Percentiles rank a stretch among this genome's conserved stretches.
These are phyloP conservation scores for Allium fistulosum DNA, from an alignment of 106 monocot species.

Conservation along the genomic window DNA sequence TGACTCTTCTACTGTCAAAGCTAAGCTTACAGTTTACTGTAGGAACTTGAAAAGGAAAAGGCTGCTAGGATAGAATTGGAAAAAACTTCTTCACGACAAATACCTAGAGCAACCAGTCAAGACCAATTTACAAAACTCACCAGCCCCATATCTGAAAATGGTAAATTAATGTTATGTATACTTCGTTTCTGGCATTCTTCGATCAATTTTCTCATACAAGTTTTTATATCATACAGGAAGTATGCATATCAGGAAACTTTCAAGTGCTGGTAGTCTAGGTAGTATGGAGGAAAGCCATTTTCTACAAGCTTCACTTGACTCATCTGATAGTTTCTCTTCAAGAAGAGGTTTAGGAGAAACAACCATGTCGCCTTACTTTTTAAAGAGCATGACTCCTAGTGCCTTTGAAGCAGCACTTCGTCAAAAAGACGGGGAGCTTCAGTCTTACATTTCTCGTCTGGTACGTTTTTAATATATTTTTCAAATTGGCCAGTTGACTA, in stretches of 20 bases:
- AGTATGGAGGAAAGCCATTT: conserved; percentile 78
- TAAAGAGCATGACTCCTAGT: conserved; percentile 95
- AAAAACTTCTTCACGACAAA: conserved; percentile 48
- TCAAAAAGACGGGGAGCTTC: conserved; percentile 94
- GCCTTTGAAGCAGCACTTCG: conserved; percentile 88
- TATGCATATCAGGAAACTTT: conserved; percentile 30
- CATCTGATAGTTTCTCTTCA: conserved; percentile 47
- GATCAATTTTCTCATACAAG: background rate
- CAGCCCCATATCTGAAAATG: conserved; percentile 33
- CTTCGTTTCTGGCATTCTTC: background rate
- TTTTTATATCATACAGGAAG: conserved; percentile 38
- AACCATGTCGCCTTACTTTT: conserved; percentile 59
- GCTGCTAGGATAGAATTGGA: conserved; percentile 65
- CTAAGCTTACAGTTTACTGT: background rate
- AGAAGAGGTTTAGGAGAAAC: conserved; percentile 59
- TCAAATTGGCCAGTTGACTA: no score
- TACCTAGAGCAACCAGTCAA: conserved; percentile 31
- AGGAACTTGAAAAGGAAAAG: conserved; percentile 91
- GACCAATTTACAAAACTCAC: conserved; percentile 28
- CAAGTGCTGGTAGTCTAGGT: conserved; percentile 58
- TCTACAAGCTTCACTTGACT: conserved; percentile 70
- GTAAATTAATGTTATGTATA: conserved; percentile 11
- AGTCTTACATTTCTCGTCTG: conserved; percentile 88
- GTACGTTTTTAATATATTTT: conserved; percentile 15
- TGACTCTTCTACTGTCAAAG: background rate